These are phyloP conservation scores for Aquilaria yunnanensis DNA, from an alignment of 345 rosid genomes.

Conservation along the genomic window DNA sequence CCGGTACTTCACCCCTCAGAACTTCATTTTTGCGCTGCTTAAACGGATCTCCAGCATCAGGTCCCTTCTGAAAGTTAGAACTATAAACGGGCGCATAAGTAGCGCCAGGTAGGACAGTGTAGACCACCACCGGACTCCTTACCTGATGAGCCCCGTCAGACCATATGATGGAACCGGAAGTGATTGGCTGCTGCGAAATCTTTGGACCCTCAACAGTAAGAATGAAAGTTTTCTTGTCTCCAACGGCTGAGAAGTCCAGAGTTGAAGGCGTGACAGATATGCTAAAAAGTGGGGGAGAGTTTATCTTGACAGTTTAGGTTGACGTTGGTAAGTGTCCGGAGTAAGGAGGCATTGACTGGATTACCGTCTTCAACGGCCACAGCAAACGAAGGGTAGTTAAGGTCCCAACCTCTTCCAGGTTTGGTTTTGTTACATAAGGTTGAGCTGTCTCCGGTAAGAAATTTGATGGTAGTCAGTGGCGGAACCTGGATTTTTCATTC, in stretches of 20 bases:
- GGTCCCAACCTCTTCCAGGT: conserved; percentile 35
- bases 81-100: not conserved
- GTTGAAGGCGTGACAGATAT: conserved; percentile 22
- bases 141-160: conserved; percentile 24
- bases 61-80: not conserved
- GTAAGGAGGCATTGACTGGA: conserved; percentile 18
- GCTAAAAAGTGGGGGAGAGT: conserved; percentile 12
- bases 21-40: not conserved
- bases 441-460: conserved; percentile 26
- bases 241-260: conserved; percentile 22
- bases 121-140: conserved; percentile 29
- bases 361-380: conserved; percentile 28
- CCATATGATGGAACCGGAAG: conserved; percentile 31
- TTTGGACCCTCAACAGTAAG: conserved; percentile 20
- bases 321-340: conserved; percentile 45
- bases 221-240: conserved; percentile 23
- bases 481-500: too few species aligned
- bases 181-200: conserved; percentile 21
- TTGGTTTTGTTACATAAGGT: conserved; percentile 6
- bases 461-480: conserved; percentile 10
- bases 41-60: too few species aligned
- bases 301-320: conserved; percentile 18
- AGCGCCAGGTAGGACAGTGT: conserved; percentile 16
- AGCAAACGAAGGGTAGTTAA: conserved; percentile 39
- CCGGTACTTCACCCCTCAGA: too few species aligned